Conservation (phyloP, 345 rosid genomes). For the Cardamine chenopodiifolia region DNA sequence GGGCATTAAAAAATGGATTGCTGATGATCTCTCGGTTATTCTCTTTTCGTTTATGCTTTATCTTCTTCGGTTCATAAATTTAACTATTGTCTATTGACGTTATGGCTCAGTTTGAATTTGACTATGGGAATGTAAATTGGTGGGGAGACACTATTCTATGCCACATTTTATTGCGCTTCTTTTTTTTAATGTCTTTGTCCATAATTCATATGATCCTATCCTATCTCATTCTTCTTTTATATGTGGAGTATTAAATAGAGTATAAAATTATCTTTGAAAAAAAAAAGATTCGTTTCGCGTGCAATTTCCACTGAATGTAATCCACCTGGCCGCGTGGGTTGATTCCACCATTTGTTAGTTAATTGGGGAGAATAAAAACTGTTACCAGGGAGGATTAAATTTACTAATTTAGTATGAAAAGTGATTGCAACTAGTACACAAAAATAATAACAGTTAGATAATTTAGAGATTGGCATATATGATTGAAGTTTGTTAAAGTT, state of each 20-base stretch:
- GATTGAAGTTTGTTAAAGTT: too few relatives aligned
- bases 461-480: not conserved
- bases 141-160: slow-evolving; percentile 20
- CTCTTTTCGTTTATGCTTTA: slow-evolving; percentile 28
- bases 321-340: slow-evolving; percentile 32
- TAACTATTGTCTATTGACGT: slow-evolving; percentile 9
- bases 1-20: not conserved
- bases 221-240: not conserved
- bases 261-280: not conserved
- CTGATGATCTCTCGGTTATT: not conserved
- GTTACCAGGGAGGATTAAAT: not conserved
- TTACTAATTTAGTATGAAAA: not conserved
- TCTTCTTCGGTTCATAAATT: slow-evolving; percentile 10
- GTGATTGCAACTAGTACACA: not conserved
- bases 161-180: not conserved
- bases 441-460: not conserved
- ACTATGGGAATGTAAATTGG: slow-evolving; percentile 40
- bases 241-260: too few relatives aligned
- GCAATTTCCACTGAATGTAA: not conserved
- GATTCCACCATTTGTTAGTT: slow-evolving; percentile 17
- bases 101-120: slow-evolving; percentile 29
- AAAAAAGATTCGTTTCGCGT: not conserved
- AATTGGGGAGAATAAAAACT: not conserved
- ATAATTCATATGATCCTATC: not conserved
- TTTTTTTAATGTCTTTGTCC: not conserved